These are phyloP conservation scores for Arabidopsis lyrata DNA, from an alignment of 441 rosid species.

Conservation along the genomic window DNA sequence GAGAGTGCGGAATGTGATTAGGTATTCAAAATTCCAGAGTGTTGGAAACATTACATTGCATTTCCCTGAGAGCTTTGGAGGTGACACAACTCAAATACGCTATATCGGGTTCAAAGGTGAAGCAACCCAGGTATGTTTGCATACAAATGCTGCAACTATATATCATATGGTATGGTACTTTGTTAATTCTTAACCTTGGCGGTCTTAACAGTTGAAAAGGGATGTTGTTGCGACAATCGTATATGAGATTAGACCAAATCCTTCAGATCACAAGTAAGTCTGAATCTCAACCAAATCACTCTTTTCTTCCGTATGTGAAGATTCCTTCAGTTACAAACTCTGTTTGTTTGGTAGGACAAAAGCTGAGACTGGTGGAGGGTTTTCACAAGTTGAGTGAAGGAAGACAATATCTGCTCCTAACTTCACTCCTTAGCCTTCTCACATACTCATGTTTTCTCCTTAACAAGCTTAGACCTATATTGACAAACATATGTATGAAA, in stretches of 20 bases:
- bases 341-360: constrained; percentile 59
- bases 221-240: constrained; percentile 92
- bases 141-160: constrained; percentile 16
- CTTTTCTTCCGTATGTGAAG: neutral
- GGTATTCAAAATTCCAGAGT: constrained; percentile 90
- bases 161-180: neutral
- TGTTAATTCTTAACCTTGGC: constrained; percentile 8
- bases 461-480: neutral
- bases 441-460: constrained; percentile 11
- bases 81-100: constrained; percentile 74
- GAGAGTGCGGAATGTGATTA: constrained; percentile 37
- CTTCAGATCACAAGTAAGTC: constrained; percentile 98
- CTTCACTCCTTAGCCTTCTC: constrained; percentile 8
- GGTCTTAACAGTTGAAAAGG: constrained; percentile 75
- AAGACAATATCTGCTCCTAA: constrained; percentile 32
- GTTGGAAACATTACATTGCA: constrained; percentile 86
- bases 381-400: constrained; percentile 78
- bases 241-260: constrained; percentile 91
- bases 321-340: constrained; percentile 15
- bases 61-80: constrained; percentile 87
- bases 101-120: constrained; percentile 96
- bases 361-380: constrained; percentile 70
- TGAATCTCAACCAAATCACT: constrained; percentile 16
- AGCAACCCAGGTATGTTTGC: constrained; percentile 79
- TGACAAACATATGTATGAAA: constrained; percentile 21